Conservation (phyloP, 257 asterid genomes). For the Gentiana straminea region DNA sequence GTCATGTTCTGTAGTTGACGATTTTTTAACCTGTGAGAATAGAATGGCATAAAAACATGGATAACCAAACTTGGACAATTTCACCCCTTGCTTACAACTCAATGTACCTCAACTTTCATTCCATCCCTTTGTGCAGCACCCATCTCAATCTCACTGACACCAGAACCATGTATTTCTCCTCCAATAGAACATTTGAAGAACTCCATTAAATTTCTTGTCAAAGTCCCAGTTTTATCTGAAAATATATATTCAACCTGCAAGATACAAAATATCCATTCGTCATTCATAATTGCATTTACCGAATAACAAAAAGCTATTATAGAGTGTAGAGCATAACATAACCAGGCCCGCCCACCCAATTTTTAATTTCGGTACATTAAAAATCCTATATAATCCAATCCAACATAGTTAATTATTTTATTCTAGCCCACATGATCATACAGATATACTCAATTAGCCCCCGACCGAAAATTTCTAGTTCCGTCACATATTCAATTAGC, state of each 20-base stretch:
- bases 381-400: too few relatives aligned
- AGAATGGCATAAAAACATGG: slow-evolving; percentile 11
- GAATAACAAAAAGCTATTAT: background rate
- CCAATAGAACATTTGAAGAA: slow-evolving; percentile 96
- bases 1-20: slow-evolving; percentile 52
- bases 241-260: slow-evolving; percentile 92
- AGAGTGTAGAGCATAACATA: too few relatives aligned
- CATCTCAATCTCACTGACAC: slow-evolving; percentile 90
- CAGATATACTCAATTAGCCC: too few relatives aligned
- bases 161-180: slow-evolving; percentile 91
- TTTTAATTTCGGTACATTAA: too few relatives aligned
- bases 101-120: slow-evolving; percentile 55
- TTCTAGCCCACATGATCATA: too few relatives aligned
- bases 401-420: too few relatives aligned
- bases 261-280: slow-evolving; percentile 15
- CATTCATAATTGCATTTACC: slow-evolving; percentile 9
- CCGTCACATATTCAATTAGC: too few relatives aligned
- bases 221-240: slow-evolving; percentile 98
- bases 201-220: slow-evolving; percentile 96
- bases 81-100: slow-evolving; percentile 5
- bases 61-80: slow-evolving; percentile 1
- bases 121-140: slow-evolving; percentile 87
- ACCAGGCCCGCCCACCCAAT: too few relatives aligned
- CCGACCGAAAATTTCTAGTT: too few relatives aligned
- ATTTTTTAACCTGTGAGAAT: slow-evolving; percentile 46